A percentile compares a stretch with the other conserved stretches of the same genome.
These are phyloP conservation scores for Tetradesmus lagerheimii DNA, from an alignment of 139 green algal genomes.

Conservation along the genomic window DNA sequence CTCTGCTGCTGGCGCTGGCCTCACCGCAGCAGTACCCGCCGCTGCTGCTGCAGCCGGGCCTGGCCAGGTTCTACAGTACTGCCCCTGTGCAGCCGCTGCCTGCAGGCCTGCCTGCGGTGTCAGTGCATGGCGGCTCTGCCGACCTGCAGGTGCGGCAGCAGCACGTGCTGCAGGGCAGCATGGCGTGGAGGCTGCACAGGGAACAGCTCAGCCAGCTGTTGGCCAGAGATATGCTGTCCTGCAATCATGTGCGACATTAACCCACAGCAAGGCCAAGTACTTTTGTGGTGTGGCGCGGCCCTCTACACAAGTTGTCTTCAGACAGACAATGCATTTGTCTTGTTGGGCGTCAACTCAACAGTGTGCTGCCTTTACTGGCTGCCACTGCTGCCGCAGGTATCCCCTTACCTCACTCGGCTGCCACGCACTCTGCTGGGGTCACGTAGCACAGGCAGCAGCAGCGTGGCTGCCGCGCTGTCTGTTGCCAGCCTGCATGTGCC, in stretches of 20 bases:
- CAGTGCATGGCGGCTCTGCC: constrained; percentile 52
- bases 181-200: too few relatives aligned
- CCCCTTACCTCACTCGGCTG: background rate
- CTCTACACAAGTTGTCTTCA: too few relatives aligned
- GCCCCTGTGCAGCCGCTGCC: constrained; percentile 17
- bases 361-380: background rate
- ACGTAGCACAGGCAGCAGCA: background rate
- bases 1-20: constrained; percentile 62
- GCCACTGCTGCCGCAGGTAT: constrained; percentile 31
- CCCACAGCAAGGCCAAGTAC: too few relatives aligned
- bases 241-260: background rate
- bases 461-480: background rate
- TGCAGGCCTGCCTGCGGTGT: constrained; percentile 48
- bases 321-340: background rate
- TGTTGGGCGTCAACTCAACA: background rate
- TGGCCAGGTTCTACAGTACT: constrained; percentile 47
- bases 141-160: constrained; percentile 59
- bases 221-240: background rate
- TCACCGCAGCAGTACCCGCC: constrained; percentile 58
- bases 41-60: constrained; percentile 58
- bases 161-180: background rate
- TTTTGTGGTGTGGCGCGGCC: too few relatives aligned
- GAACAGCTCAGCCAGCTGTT: too few relatives aligned
- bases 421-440: background rate
- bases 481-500: constrained; percentile 39